Percentiles rank a stretch among this genome's conserved stretches.
phyloP scores from a whole-genome alignment of 805 yeast genomes.

The Suhomyces kilbournensis region DNA sequence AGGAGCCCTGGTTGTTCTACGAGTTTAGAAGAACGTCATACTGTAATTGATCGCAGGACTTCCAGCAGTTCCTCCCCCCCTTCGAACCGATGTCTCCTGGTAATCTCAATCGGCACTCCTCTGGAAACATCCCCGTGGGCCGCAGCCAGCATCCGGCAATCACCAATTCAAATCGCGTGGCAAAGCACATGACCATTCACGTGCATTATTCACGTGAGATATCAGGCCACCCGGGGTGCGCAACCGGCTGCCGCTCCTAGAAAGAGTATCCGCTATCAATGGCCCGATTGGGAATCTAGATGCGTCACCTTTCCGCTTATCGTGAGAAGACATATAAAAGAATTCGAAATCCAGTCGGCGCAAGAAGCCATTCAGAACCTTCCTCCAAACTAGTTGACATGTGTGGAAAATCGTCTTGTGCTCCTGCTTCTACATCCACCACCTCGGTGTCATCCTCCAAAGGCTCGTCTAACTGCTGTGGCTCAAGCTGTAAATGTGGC shows the following conservation, averaged over 20 bases:
- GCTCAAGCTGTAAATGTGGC: slow-evolving; percentile 41
- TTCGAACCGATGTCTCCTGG: neutral
- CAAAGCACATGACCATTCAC: too few relatives aligned
- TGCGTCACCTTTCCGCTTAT: neutral
- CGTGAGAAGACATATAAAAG: neutral
- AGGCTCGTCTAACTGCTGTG: slow-evolving; percentile 30
- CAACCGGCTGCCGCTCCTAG: neutral
- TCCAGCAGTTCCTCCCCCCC: neutral
- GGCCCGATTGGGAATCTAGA: neutral
- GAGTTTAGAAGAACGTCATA: neutral
- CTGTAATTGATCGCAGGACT: neutral
- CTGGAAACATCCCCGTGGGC: neutral
- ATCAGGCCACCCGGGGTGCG: neutral
- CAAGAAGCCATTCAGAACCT: neutral
- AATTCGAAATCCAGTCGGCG: neutral
- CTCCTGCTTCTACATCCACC: slow-evolving; percentile 6
- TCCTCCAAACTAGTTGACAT: slow-evolving; percentile 3
- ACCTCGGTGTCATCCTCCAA: slow-evolving; percentile 9
- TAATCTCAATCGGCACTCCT: neutral
- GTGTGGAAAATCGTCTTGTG: slow-evolving; percentile 18
- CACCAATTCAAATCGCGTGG: neutral
- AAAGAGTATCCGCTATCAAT: neutral
- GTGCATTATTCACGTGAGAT: neutral
- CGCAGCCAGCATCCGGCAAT: neutral
- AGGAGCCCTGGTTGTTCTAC: neutral